Evolutionary conservation across 192 early-diverging fungal genomes (phyloP), one percentile per base, ranked within the genome.

Genomic region (Backusella tarrabulga): DNA sequence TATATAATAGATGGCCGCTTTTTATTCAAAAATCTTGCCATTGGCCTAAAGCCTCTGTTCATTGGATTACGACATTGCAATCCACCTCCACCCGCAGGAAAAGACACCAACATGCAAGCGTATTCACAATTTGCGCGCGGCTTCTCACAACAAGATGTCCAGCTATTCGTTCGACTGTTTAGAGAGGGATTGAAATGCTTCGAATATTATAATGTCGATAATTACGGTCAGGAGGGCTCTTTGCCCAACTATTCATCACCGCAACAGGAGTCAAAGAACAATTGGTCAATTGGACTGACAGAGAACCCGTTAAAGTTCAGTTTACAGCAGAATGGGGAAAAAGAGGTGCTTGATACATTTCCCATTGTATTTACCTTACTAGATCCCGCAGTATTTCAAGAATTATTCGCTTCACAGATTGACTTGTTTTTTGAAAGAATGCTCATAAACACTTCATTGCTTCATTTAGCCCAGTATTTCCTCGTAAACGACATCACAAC

Each of bases 281-380:
- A 72, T 29, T 50, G 70, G 66, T 29, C 79, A 0, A 63, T 77
- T 72, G 79, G 83, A 69, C 70, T 76, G 70, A 44, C 72, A 69
- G 40, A 79, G 54, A 71, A 77, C 34, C 67, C 76, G 6, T 26
- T 82, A 17, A 86, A 91, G 70, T 81, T 94, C 23, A 88, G 88
- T 70, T 84, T 90, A 23, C 85, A 90, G 14, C 86, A 92, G 34
- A 95, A 95, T 79, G 93, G 95, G 44, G 96, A 95, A 76, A 98
- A 98, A 76, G 97, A 99, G 76, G 89, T 94, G 35, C 85, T 96
- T 34, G 97, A 98, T 67, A 89, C 89, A 35, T 98, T 99, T 89
- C 90, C 94, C 3, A 90, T 91, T 21, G 89, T 94, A 5, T 98
- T 98, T 81, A 90, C 92, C 5, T 81, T 85, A 41, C 78, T 98